These are phyloP conservation scores for Tricholoma terreum DNA, from an alignment of 768 basidiomycete genomes.

Conservation along the genomic window DNA sequence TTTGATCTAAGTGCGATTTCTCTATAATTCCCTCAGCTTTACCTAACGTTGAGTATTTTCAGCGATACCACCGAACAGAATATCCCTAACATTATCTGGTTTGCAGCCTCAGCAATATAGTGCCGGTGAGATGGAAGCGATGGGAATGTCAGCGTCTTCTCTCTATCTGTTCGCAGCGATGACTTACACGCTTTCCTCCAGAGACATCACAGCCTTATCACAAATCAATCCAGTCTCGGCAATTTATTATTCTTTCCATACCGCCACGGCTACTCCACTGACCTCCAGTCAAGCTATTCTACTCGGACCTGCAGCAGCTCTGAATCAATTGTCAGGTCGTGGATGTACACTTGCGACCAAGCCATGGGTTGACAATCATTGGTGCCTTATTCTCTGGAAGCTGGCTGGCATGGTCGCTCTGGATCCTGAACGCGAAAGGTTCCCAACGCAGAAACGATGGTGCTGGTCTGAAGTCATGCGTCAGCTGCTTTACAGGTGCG, in stretches of 20 bases:
- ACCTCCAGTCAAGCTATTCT: slow-evolving; percentile 14
- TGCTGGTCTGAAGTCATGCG: slow-evolving; percentile 76
- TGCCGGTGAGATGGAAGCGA: slow-evolving; percentile 39
- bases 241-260: slow-evolving; percentile 57
- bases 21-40: not conserved
- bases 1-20: slow-evolving; percentile 45
- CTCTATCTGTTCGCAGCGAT: not conserved
- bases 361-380: slow-evolving; percentile 91
- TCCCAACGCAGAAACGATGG: slow-evolving; percentile 59
- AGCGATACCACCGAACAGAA: slow-evolving; percentile 37
- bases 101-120: slow-evolving; percentile 48
- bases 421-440: slow-evolving; percentile 57
- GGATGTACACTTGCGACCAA: slow-evolving; percentile 71
- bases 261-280: slow-evolving; percentile 29
- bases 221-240: slow-evolving; percentile 57
- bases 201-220: slow-evolving; percentile 47
- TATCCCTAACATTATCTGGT: slow-evolving; percentile 46
- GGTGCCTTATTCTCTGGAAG: slow-evolving; percentile 92
- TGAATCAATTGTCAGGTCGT: slow-evolving; percentile 47
- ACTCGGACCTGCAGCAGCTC: slow-evolving; percentile 53
- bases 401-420: slow-evolving; percentile 79
- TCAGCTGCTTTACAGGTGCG: slow-evolving; percentile 85
- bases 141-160: slow-evolving; percentile 48
- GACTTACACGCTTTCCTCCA: slow-evolving; percentile 20
- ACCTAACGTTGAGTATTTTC: not conserved